Percentiles rank a stretch among this genome's conserved stretches.
These are phyloP conservation scores for Arthrobotrys entomopaga DNA, from an alignment of 2,329 filamentous ascomycete genomes.

Conservation along the genomic window DNA sequence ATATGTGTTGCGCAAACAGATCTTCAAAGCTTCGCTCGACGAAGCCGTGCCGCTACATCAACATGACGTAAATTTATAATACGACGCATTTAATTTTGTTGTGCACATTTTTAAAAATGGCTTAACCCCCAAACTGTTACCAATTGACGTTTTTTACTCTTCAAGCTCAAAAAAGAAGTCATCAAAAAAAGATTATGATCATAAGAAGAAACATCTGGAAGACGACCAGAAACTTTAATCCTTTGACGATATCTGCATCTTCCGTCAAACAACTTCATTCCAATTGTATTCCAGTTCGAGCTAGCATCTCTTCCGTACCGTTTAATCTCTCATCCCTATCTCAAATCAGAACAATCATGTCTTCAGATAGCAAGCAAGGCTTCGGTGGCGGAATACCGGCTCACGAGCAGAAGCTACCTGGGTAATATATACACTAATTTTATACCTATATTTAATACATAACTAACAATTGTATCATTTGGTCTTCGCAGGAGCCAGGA, in stretches of 20 bases:
- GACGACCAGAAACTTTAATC: too few relatives aligned
- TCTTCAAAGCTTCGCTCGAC: too few relatives aligned
- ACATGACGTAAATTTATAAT: conserved; percentile 22
- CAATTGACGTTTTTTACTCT: too few relatives aligned
- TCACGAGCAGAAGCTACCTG: conserved; percentile 24
- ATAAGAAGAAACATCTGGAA: too few relatives aligned
- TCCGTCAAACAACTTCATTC: background rate
- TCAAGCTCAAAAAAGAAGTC: too few relatives aligned
- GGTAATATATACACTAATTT: background rate
- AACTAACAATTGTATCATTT: background rate
- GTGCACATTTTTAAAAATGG: background rate
- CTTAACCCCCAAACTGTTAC: too few relatives aligned
- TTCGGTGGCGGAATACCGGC: conserved; percentile 35
- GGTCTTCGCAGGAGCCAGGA: conserved; percentile 24
- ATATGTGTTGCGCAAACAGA: too few relatives aligned
- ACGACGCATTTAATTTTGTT: conserved; percentile 12
- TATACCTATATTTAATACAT: background rate
- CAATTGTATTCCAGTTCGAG: background rate
- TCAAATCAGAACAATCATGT: conserved; percentile 16
- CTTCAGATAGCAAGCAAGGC: conserved; percentile 16
- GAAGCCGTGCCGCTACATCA: conserved; percentile 18
- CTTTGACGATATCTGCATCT: background rate
- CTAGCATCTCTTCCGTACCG: background rate
- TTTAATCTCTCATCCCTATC: too few relatives aligned
- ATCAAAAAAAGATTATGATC: too few relatives aligned